Evolutionary conservation across 1,139 yeast genomes (phyloP).

Genomic region (Blastobotrys proliferans): DNA sequence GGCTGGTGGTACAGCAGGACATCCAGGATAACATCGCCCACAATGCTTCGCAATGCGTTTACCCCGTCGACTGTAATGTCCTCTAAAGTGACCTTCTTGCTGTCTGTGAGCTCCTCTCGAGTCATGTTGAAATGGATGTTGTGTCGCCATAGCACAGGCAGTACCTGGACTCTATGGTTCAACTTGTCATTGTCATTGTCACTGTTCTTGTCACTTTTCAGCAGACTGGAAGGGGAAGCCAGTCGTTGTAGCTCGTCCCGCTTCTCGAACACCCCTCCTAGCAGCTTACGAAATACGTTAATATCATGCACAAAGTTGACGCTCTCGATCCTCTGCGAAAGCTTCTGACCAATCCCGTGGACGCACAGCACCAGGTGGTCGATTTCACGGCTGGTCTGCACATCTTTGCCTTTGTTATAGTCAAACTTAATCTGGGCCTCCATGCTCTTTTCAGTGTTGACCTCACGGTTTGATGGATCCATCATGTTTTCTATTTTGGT

Average conservation of each 20-base stretch:
- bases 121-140: slow-evolving; percentile 25
- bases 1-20: slow-evolving; percentile 79
- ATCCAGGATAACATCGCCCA: slow-evolving; percentile 84
- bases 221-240: slow-evolving; percentile 11
- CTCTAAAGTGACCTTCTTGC: slow-evolving; percentile 49
- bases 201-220: slow-evolving; percentile 24
- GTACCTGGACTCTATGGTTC: slow-evolving; percentile 63
- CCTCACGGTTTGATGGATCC: slow-evolving; percentile 6
- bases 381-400: slow-evolving; percentile 43
- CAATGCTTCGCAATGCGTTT: slow-evolving; percentile 63
- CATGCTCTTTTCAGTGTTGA: slow-evolving; percentile 13
- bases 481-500: slow-evolving; percentile 7
- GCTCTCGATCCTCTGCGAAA: slow-evolving; percentile 70
- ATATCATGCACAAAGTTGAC: slow-evolving; percentile 82
- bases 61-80: slow-evolving; percentile 76
- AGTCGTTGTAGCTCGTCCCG: slow-evolving; percentile 38
- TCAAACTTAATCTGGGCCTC: slow-evolving; percentile 30
- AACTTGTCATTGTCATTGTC: slow-evolving; percentile 19
- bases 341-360: slow-evolving; percentile 87
- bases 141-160: slow-evolving; percentile 37
- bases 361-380: slow-evolving; percentile 80
- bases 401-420: slow-evolving; percentile 19
- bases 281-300: slow-evolving; percentile 60
- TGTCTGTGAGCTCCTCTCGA: slow-evolving; percentile 11
- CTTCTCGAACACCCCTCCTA: slow-evolving; percentile 53